Conservation (phyloP, 2,329 filamentous ascomycete genomes). For the Fusarium burgessii region DNA sequence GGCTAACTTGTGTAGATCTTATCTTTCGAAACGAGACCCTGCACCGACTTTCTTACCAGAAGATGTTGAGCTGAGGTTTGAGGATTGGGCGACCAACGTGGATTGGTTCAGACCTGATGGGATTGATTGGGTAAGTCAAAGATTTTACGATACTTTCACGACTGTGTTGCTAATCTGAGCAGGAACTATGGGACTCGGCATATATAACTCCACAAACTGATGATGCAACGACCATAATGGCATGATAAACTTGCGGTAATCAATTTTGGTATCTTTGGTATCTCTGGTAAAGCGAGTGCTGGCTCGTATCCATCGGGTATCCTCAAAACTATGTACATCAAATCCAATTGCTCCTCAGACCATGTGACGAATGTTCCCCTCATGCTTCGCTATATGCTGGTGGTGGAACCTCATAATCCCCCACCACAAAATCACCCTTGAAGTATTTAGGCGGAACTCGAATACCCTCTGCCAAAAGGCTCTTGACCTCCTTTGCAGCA, state of each 20-base stretch:
- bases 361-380: rapidly evolving
- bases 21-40: constrained; percentile 13
- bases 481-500: background rate
- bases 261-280: background rate
- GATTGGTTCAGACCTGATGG: constrained; percentile 21
- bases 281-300: background rate
- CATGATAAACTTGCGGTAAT: background rate
- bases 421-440: background rate
- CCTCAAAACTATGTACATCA: rapidly evolving
- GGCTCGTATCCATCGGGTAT: background rate
- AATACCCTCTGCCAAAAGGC: background rate
- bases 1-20: background rate
- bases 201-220: constrained; percentile 16
- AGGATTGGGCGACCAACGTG: constrained; percentile 21
- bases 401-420: background rate
- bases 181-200: constrained; percentile 13
- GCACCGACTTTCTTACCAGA: background rate
- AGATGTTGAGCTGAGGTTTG: constrained; percentile 11
- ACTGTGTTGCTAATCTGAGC: rapidly evolving
- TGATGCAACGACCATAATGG: background rate
- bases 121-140: constrained; percentile 17
- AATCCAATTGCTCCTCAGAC: rapidly evolving
- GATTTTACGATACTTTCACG: rapidly evolving
- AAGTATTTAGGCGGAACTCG: constrained; percentile 4
- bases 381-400: constrained; percentile 4